Evolutionary conservation across 2,329 filamentous ascomycete genomes (phyloP).

Genomic region (Didymella arachidicola): DNA sequence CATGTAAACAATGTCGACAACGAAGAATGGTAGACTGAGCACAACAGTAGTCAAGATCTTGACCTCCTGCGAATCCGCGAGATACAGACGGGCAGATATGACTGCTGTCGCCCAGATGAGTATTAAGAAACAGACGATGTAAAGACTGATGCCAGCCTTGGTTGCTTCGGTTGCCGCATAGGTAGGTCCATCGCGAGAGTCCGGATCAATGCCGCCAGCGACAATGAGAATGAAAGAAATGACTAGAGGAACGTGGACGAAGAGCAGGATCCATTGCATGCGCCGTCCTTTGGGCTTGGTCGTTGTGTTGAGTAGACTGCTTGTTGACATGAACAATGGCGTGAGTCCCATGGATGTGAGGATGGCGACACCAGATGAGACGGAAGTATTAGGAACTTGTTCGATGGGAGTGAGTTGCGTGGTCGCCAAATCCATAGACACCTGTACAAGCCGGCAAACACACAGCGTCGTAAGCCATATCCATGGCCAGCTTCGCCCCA

Average conservation of each 20-base stretch:
- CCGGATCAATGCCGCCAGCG: conserved; percentile 47
- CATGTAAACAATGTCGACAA: conserved; percentile 50
- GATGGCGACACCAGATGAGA: conserved; percentile 47
- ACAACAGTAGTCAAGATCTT: conserved; percentile 49
- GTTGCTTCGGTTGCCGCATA: conserved; percentile 47
- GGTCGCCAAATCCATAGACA: conserved; percentile 47
- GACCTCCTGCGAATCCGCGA: conserved; percentile 43
- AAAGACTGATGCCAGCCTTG: conserved; percentile 47
- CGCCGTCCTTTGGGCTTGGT: conserved; percentile 46
- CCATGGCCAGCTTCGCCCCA: conserved; percentile 47
- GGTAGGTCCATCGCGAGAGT: conserved; percentile 41
- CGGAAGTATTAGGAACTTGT: conserved; percentile 35
- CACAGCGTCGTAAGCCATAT: conserved; percentile 43
- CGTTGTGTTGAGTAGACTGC: conserved; percentile 45
- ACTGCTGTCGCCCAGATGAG: conserved; percentile 48
- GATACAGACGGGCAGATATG: conserved; percentile 46
- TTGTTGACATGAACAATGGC: conserved; percentile 47
- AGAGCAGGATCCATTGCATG: conserved; percentile 49
- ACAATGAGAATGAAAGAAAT: conserved; percentile 48
- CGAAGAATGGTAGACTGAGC: conserved; percentile 46
- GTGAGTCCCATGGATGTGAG: conserved; percentile 48
- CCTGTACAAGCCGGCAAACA: conserved; percentile 47
- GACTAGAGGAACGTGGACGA: conserved; percentile 43
- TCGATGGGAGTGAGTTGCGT: conserved; percentile 38
- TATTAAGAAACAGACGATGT: conserved; percentile 45